phyloP scores from a whole-genome alignment of 345 rosid genomes.

The Salix purpurea region DNA sequence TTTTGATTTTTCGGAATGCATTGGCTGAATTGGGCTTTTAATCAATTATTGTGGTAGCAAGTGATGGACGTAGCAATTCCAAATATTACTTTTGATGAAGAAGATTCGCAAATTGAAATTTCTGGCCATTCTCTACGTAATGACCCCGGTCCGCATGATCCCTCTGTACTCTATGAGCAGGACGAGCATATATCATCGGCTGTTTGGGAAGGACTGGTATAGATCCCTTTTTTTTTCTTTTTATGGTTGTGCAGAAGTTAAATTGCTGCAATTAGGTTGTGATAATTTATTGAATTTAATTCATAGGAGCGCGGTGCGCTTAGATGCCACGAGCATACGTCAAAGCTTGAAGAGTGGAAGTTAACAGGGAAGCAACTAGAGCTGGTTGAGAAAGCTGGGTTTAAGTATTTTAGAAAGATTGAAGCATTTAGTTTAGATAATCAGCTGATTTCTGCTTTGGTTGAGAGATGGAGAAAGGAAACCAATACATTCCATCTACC shows the following conservation, averaged over 20 bases:
- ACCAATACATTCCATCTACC: constrained; percentile 86
- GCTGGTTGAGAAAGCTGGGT: constrained; percentile 83
- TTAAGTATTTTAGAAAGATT: constrained; percentile 70
- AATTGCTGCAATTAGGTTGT: not conserved
- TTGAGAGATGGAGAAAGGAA: constrained; percentile 97
- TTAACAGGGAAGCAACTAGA: constrained; percentile 60
- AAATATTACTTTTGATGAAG: not conserved
- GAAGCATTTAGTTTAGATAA: constrained; percentile 89
- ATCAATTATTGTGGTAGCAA: too few species aligned
- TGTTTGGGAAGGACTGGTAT: constrained; percentile 31
- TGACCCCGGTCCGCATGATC: constrained; percentile 38
- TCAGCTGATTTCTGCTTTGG: constrained; percentile 85
- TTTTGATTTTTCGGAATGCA: too few species aligned
- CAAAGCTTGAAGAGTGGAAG: constrained; percentile 86
- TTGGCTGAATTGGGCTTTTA: too few species aligned
- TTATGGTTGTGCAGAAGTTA: not conserved
- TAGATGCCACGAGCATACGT: constrained; percentile 96
- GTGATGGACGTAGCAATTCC: too few species aligned
- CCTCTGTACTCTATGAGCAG: constrained; percentile 42
- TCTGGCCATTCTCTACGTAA: not conserved
- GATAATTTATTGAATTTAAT: not conserved
- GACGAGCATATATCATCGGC: constrained; percentile 21
- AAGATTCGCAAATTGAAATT: not conserved
- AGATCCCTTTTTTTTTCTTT: too few species aligned
- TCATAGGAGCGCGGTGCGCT: constrained; percentile 87